phyloP scores from a whole-genome alignment of 768 basidiomycete genomes.

The Lentinus tigrinus region DNA sequence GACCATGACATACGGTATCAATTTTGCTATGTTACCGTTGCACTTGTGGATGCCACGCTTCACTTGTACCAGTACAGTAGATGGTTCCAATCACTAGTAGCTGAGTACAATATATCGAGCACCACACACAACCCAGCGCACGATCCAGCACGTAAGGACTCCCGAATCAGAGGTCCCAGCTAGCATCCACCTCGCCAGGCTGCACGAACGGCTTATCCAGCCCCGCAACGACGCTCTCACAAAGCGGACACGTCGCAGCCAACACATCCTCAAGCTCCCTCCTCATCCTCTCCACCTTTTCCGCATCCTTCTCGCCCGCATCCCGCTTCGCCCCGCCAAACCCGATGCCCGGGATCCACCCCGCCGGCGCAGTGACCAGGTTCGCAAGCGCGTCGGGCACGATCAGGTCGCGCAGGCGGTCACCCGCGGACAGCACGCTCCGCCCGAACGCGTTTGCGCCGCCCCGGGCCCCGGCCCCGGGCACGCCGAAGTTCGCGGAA shows the following conservation, averaged over 20 bases:
- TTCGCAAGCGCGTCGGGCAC: slow-evolving; percentile 90
- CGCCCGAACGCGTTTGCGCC: slow-evolving; percentile 70
- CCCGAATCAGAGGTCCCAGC: slow-evolving; percentile 61
- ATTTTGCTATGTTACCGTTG: too few relatives aligned
- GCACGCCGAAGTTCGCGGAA: slow-evolving; percentile 68
- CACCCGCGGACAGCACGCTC: slow-evolving; percentile 85
- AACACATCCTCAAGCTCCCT: slow-evolving; percentile 87
- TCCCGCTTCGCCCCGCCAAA: slow-evolving; percentile 39
- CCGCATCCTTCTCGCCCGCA: slow-evolving; percentile 49
- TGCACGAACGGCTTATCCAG: slow-evolving; percentile 86
- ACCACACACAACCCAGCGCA: not conserved
- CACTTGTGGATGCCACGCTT: too few relatives aligned
- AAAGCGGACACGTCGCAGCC: slow-evolving; percentile 88
- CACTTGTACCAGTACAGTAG: not conserved
- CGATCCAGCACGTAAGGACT: not conserved
- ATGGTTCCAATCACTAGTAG: not conserved
- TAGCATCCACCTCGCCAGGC: slow-evolving; percentile 74
- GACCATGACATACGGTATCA: too few relatives aligned
- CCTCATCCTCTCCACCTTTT: slow-evolving; percentile 70
- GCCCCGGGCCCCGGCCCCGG: slow-evolving; percentile 55
- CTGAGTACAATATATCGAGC: not conserved
- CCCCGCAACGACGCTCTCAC: slow-evolving; percentile 84
- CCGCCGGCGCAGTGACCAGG: slow-evolving; percentile 69
- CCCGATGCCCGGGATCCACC: slow-evolving; percentile 74
- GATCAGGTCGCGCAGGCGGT: slow-evolving; percentile 87